Evolutionary conservation across 768 basidiomycete species (phyloP), one percentile per base, ranked within the genome.

Genomic region (Pholiota conissans): DNA sequence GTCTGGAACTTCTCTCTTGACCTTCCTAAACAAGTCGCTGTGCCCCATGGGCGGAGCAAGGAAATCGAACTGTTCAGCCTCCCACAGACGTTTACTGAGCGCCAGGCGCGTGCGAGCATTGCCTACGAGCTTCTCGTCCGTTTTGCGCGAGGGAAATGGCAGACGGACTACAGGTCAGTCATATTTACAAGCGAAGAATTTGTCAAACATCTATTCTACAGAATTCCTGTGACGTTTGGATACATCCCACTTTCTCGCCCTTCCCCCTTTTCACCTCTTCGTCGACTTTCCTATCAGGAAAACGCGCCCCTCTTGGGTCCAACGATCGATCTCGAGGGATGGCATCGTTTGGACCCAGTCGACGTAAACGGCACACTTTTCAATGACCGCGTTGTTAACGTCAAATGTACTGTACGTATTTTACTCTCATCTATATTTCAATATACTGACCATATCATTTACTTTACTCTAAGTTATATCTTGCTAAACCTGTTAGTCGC

Each of bases 251-350:
- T 71, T 27, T 69, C 65, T 14, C 59, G 63, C 28, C 74, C 74
- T 29, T 59, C 61, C 5, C 69, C 73, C 18, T 66, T 74, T 29
- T 73, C 75, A 7, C 46, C 62, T 24, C 67, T 74, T 8, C 66
- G 75, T 3, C 73, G 72, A 59, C 65, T 77, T 9, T 72, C 74
- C 7, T 75, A 76, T 61, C 69, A 69, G 55, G 72, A 74, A 53
- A 63, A 66, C 24, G 68, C 67, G 20, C 69, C 71, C 10, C 61
- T 77, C 3, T 65, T 73, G 18, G 74, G 74, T 13, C 79, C 76
- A 14, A 67, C 71, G 8, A 62, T 65, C 30, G 78, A 79, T 62
- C 72, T 74, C 26, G 73, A 74, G 14, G 77, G 78, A 29, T 80
- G 79, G 79, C 64, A 72, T 47, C 67, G 65, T n/a, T 52, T 67